Percentiles rank a stretch among this genome's conserved stretches.
These are phyloP conservation scores for Mrakiaceae sp. DNA, from an alignment of 1,284 basidiomycete species.

Conservation along the genomic window DNA sequence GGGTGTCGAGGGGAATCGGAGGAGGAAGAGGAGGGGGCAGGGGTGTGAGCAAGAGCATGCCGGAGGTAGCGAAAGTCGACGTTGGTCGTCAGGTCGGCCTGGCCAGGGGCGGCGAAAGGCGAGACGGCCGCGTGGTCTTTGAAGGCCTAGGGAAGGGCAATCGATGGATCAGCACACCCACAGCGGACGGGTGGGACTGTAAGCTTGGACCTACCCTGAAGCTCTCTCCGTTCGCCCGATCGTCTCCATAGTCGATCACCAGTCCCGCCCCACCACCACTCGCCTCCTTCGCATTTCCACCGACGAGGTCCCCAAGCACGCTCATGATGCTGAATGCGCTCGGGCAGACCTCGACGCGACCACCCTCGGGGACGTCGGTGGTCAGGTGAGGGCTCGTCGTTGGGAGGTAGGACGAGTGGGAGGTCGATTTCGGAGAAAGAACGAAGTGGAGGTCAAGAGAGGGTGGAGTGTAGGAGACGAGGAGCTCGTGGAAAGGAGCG, in stretches of 20 bases:
- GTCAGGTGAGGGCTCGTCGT: conserved; percentile 58
- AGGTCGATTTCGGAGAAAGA: conserved; percentile 52
- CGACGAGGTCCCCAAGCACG: conserved; percentile 52
- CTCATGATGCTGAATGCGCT: conserved; percentile 56
- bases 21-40: background rate
- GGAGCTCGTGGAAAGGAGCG: conserved; percentile 9
- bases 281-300: conserved; percentile 18
- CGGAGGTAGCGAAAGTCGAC: conserved; percentile 82
- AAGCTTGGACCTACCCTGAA: conserved; percentile 51
- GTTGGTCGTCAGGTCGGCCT: conserved; percentile 86
- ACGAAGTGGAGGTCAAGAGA: conserved; percentile 49
- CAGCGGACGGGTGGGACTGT: background rate
- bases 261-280: conserved; percentile 59
- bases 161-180: background rate
- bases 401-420: conserved; percentile 55
- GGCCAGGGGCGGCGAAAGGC: conserved; percentile 71
- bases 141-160: conserved; percentile 55
- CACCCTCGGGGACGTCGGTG: conserved; percentile 48
- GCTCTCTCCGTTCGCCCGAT: conserved; percentile 57
- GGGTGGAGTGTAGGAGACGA: conserved; percentile 20
- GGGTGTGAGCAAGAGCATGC: background rate
- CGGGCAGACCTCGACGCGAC: conserved; percentile 66
- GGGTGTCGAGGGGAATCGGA: conserved; percentile 10
- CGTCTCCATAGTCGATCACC: conserved; percentile 82
- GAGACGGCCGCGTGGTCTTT: conserved; percentile 75